Percentiles rank a stretch among this genome's conserved stretches.
Evolutionary conservation across 352 stramenopile species (phyloP).

Genomic region (Phytophthora cactorum): DNA sequence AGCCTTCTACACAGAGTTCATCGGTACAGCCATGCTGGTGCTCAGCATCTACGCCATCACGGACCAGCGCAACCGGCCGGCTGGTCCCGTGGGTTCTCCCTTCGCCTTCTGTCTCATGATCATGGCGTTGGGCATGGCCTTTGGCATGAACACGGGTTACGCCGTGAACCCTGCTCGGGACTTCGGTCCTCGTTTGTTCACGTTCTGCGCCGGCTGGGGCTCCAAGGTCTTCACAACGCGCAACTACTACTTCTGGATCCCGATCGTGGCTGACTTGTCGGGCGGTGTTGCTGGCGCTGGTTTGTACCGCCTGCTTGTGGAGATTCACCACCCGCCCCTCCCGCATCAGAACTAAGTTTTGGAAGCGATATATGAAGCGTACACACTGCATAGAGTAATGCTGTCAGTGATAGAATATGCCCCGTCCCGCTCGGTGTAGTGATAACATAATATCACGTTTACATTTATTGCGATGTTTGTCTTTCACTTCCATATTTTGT

Average conservation of each 20-base stretch:
- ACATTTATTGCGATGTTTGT: too few species aligned
- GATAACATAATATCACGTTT: too few species aligned
- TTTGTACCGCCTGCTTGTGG: constrained; percentile 26
- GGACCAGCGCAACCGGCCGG: constrained; percentile 48
- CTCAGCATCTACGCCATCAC: constrained; percentile 54
- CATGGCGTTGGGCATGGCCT: constrained; percentile 59
- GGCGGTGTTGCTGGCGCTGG: constrained; percentile 38
- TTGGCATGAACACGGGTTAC: constrained; percentile 56
- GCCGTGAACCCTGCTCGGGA: constrained; percentile 61
- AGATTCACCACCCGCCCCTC: constrained; percentile 44
- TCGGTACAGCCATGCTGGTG: constrained; percentile 56
- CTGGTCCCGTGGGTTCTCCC: constrained; percentile 30
- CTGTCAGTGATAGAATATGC: too few species aligned
- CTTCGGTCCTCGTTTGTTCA: constrained; percentile 52
- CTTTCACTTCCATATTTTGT: too few species aligned
- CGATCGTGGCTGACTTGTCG: constrained; percentile 19
- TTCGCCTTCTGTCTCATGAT: constrained; percentile 51
- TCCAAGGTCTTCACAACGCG: constrained; percentile 47
- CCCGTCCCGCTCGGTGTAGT: too few species aligned
- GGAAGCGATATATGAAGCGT: too few species aligned
- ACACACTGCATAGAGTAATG: too few species aligned
- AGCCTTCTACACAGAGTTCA: constrained; percentile 58
- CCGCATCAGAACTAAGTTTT: too few species aligned
- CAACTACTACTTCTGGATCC: constrained; percentile 53
- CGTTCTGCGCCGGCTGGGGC: constrained; percentile 42